These are phyloP conservation scores for Aspergillus costaricaensis DNA, from an alignment of 2,329 filamentous ascomycete species.

Conservation along the genomic window DNA sequence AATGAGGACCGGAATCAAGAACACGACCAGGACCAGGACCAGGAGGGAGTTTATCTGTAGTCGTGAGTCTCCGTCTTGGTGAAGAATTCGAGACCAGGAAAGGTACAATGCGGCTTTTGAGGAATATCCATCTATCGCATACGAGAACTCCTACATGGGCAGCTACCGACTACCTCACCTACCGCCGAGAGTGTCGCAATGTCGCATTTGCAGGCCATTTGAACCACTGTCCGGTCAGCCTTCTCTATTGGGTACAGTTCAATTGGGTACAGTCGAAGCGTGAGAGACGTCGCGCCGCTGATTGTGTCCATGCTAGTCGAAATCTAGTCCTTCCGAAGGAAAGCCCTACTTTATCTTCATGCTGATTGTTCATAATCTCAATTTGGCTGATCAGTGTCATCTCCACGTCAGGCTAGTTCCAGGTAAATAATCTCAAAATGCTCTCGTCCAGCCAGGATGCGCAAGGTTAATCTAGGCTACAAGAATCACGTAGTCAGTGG, in stretches of 20 bases:
- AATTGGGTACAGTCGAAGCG: background rate
- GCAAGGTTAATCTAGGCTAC: conserved; percentile 18
- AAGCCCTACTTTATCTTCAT: background rate
- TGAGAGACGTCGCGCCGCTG: background rate
- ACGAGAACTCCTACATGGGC: too few relatives aligned
- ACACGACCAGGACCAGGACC: conserved; percentile 13
- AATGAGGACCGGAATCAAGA: background rate
- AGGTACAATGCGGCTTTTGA: background rate
- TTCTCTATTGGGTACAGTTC: background rate
- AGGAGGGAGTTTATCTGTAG: conserved; percentile 34
- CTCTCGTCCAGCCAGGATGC: conserved; percentile 14
- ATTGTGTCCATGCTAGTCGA: background rate
- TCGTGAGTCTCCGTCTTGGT: conserved; percentile 5
- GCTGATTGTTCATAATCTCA: conserved; percentile 11
- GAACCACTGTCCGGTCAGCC: background rate
- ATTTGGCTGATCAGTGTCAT: conserved; percentile 12
- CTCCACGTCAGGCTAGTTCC: conserved; percentile 13
- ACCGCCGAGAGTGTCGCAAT: background rate
- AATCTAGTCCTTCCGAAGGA: background rate
- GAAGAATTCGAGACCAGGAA: conserved; percentile 5
- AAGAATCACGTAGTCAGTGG: conserved; percentile 3
- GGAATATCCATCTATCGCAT: too few relatives aligned
- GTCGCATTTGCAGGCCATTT: too few relatives aligned
- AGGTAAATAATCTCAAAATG: conserved; percentile 9
- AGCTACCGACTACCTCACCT: background rate